A percentile compares a stretch with the other conserved stretches of the same genome.
Conservation (phyloP, 257 asterid genomes). For the Craterostigma plantagineum region DNA sequence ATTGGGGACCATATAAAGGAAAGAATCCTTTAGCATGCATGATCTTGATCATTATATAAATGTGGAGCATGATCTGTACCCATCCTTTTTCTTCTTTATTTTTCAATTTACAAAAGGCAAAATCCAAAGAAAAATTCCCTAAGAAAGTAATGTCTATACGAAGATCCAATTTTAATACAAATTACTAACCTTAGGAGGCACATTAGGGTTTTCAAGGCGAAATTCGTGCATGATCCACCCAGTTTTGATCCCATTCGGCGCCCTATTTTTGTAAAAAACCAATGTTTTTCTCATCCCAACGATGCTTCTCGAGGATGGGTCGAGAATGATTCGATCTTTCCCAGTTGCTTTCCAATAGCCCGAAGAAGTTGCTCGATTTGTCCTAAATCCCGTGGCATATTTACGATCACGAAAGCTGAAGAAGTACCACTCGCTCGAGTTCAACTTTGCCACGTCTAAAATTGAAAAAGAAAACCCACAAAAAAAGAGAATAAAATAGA, state of each 20-base stretch:
- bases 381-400: conserved; percentile 47
- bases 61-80: too few species aligned
- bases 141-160: too few species aligned
- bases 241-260: conserved; percentile 53
- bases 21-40: too few species aligned
- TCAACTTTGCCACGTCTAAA: conserved; percentile 46
- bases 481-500: too few species aligned
- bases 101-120: too few species aligned
- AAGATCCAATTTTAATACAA: too few species aligned
- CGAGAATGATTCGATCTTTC: conserved; percentile 30
- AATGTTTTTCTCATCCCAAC: conserved; percentile 62
- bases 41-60: too few species aligned
- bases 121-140: too few species aligned
- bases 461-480: too few species aligned
- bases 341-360: conserved; percentile 77
- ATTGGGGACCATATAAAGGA: too few species aligned
- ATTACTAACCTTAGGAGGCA: conserved; percentile 69
- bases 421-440: conserved; percentile 59
- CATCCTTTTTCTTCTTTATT: too few species aligned
- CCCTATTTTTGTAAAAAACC: conserved; percentile 46
- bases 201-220: conserved; percentile 39
- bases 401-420: conserved; percentile 53
- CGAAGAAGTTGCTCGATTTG: conserved; percentile 36
- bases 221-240: conserved; percentile 74
- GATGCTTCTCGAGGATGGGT: conserved; percentile 14